Base-by-base conservation (phyloP, 2,329 filamentous ascomycete genomes). In the Intubia oerlemansii region DNA sequence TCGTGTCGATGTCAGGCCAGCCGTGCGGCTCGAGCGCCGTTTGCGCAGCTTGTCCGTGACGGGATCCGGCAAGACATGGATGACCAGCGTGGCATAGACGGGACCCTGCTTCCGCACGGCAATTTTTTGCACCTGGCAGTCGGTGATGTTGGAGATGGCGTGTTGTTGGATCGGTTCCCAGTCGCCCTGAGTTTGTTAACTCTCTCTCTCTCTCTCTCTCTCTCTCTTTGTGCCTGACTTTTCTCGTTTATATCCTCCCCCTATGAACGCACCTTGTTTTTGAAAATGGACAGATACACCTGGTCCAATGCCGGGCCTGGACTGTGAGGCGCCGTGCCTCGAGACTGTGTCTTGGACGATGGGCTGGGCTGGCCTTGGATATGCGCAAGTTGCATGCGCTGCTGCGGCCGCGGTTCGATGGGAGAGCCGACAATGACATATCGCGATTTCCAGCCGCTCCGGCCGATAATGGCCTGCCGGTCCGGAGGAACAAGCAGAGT, bases 31-130 rank as follows among this genome's bases (percentile, higher is more conserved):
- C 26, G 69, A 74, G 34, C 69, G 57, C 28, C 69, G 61, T 40
- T 72, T 74, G 31, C 65, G 60, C 36, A 68, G 52, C 43, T 66
- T 71, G 37, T 73, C 66, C 21, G 57, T 53, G 7, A 47, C 39
- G 1, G 57, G 52, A 37, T 62, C 59, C 13, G 56, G 53, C 14
- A 55, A 53, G 27, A 74, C 48, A 36, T 53, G 62, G 21, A 74
- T 42, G 25, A 70, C 51, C 10, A 75, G 54, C 5, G 69, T 74
- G 2, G 66, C 66, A 7, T 67, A 46, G 5, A 61, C 52, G 9
- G 63, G 59, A 1, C 61, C 62, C 40, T 71, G 65, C 40, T 74
- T 74, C 28, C 66, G 62, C 39, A 72, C 62, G 24, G 65, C 54
- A 11, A 71, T 38, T 43, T 59, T 57, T 42, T 70, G 64, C 18